phyloP scores from a whole-genome alignment of 1,139 yeast species.

The Suhomyces taliae region DNA sequence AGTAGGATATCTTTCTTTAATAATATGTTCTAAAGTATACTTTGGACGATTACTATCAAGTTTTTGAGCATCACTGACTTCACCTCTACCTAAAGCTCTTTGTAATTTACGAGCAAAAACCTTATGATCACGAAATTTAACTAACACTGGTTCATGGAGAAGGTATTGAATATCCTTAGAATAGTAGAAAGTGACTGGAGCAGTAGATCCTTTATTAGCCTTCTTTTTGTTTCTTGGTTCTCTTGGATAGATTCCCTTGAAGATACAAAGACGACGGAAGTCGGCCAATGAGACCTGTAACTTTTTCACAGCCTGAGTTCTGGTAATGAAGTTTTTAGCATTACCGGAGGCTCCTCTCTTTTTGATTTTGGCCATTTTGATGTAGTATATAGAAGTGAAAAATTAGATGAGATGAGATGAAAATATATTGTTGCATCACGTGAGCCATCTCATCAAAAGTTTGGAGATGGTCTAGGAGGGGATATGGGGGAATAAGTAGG shows the following conservation, averaged over 20 bases:
- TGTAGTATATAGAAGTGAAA: slow-evolving; percentile 7
- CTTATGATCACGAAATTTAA: slow-evolving; percentile 93
- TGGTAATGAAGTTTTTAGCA: slow-evolving; percentile 87
- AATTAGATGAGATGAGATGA: slow-evolving; percentile 13
- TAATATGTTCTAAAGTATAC: slow-evolving; percentile 84
- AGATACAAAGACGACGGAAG: slow-evolving; percentile 94
- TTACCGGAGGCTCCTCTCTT: slow-evolving; percentile 87
- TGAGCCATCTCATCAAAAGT: not conserved
- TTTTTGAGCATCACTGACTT: slow-evolving; percentile 82
- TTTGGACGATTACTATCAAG: slow-evolving; percentile 79
- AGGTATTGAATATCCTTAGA: slow-evolving; percentile 91
- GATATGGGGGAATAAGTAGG: not conserved
- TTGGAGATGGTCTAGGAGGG: too few species aligned
- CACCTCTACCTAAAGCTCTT: slow-evolving; percentile 89
- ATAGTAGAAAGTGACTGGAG: slow-evolving; percentile 93
- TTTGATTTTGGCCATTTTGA: slow-evolving; percentile 47
- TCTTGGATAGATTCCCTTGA: slow-evolving; percentile 95
- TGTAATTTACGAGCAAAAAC: slow-evolving; percentile 89
- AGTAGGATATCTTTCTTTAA: slow-evolving; percentile 94
- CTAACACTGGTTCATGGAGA: slow-evolving; percentile 91
- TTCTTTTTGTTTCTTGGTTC: slow-evolving; percentile 95
- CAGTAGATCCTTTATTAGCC: slow-evolving; percentile 96
- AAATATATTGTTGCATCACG: slow-evolving; percentile 6
- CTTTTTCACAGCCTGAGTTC: slow-evolving; percentile 93
- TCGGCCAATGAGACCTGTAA: slow-evolving; percentile 96